Conservation (phyloP, 176 grass and related monocot genomes). For the Carex myosuroides region DNA sequence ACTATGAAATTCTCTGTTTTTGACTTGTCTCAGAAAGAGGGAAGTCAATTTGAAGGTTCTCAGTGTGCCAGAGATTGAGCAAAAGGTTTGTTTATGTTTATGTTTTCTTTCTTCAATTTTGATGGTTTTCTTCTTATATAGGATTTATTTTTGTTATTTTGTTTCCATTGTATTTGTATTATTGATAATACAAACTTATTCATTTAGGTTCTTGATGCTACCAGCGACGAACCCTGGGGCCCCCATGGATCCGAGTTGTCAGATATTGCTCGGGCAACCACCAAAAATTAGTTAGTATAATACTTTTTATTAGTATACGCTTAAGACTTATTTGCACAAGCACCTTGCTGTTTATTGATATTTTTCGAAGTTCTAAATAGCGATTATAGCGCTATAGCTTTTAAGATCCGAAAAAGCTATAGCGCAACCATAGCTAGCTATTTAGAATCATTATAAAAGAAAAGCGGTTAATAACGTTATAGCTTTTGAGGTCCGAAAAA, state of each 20-base stretch:
- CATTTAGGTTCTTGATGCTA: slow-evolving; percentile 71
- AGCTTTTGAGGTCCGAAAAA: no score
- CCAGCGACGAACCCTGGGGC: slow-evolving; percentile 71
- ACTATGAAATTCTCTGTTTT: neutral
- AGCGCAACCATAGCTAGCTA: no score
- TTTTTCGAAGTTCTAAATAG: no score
- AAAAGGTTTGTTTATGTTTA: slow-evolving; percentile 46
- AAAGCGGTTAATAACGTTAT: no score
- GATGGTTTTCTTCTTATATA: neutral
- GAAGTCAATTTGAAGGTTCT: slow-evolving; percentile 82
- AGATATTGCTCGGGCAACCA: slow-evolving; percentile 55
- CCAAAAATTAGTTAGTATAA: slow-evolving; percentile 32
- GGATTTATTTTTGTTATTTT: neutral
- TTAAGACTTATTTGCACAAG: neutral
- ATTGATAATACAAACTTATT: neutral
- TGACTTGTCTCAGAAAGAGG: slow-evolving; percentile 45
- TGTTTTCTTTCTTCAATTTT: neutral
- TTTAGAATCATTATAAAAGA: no score
- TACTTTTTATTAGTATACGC: neutral
- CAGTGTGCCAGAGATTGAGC: slow-evolving; percentile 81
- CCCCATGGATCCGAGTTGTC: slow-evolving; percentile 66
- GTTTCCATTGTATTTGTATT: neutral
- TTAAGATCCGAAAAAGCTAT: no score
- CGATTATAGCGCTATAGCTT: no score
- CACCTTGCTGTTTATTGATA: neutral